Evolutionary conservation across 73 alveolate species (phyloP), one percentile per base, ranked within the genome.

Genomic region (Paramecium pentaurelia): DNA sequence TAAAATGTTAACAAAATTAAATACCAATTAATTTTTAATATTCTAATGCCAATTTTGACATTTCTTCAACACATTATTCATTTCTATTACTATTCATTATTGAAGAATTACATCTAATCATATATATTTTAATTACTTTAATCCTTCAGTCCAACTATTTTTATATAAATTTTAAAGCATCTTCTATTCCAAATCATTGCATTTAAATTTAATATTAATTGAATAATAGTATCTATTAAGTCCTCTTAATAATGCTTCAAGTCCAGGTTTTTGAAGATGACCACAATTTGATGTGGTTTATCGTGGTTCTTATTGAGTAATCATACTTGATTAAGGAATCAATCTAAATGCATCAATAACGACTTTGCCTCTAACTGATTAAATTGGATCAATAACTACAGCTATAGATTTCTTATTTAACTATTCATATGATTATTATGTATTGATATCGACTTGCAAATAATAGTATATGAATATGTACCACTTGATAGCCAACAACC

Each of bases 331-430:
- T 44, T 98, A 99, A 71, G 97, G 96, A 84, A 96, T 97, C 45
- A 97, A 88, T 93, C 99, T 95, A 94, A 99, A 99, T 71, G 99
- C 99, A 94, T 99, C 99, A 85, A 99, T 99, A 47, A 99, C 99
- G 25, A 99, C 99, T 95, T 98, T 99, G 37, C 99, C 99, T 95
- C 98, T 96, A 40, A 99, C 99, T 6, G 99, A 95, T 95, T 99
- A 98, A 49, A 99, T 98, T 16, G 99, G 99, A 93, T 99, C 99
- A 36, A 99, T 98, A 88, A 99, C 99, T 12, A 99, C 99, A 2
- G 99, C 99, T 54, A 99, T 99, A 11, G 99, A 99, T 86, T 99
- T 96, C 51, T 99, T 98, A 75, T 97, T 97, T 83, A 97, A 97
- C 98, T 97, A 98, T 93, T 99, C 99, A 86, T 97, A 97, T 58